Conservation (phyloP, 2,329 filamentous ascomycete species). For the Diplocarpon mali region DNA sequence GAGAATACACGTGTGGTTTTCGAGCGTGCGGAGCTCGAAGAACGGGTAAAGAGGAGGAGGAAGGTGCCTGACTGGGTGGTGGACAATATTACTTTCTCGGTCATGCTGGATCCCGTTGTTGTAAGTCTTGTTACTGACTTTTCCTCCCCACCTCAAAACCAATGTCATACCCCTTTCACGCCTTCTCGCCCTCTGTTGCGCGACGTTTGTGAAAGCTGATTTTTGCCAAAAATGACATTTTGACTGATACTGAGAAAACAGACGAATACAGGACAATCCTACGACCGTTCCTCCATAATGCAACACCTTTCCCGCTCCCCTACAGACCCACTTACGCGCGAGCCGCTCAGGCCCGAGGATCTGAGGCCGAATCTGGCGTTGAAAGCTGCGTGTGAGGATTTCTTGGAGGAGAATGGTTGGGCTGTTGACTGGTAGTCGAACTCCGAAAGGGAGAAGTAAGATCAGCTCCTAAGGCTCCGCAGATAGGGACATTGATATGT, state of each 20-base stretch:
- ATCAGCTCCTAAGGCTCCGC: not conserved
- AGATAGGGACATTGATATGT: not conserved
- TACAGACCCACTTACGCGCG: slow-evolving; percentile 75
- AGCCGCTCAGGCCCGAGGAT: slow-evolving; percentile 56
- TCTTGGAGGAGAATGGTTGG: slow-evolving; percentile 80
- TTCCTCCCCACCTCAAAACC: not conserved
- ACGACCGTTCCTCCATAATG: slow-evolving; percentile 75
- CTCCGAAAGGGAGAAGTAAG: not conserved
- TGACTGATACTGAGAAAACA: slow-evolving; percentile 19
- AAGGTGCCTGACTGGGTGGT: slow-evolving; percentile 58
- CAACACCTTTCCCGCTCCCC: slow-evolving; percentile 69
- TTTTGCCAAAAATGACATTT: not conserved
- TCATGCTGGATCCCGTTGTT: slow-evolving; percentile 58
- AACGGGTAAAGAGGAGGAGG: slow-evolving; percentile 38
- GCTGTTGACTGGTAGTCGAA: slow-evolving; percentile 67
- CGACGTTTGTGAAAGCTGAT: too few species aligned
- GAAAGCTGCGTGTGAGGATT: slow-evolving; percentile 74
- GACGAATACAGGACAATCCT: slow-evolving; percentile 82
- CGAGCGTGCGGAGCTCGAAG: slow-evolving; percentile 36
- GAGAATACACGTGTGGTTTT: slow-evolving; percentile 37
- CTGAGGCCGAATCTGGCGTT: slow-evolving; percentile 73
- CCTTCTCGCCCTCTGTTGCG: too few species aligned
- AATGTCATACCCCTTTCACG: too few species aligned
- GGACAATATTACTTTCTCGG: slow-evolving; percentile 63
- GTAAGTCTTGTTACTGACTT: slow-evolving; percentile 20